Base-by-base conservation (phyloP, 2,329 filamentous ascomycete species). In the Didymella exigua region DNA sequence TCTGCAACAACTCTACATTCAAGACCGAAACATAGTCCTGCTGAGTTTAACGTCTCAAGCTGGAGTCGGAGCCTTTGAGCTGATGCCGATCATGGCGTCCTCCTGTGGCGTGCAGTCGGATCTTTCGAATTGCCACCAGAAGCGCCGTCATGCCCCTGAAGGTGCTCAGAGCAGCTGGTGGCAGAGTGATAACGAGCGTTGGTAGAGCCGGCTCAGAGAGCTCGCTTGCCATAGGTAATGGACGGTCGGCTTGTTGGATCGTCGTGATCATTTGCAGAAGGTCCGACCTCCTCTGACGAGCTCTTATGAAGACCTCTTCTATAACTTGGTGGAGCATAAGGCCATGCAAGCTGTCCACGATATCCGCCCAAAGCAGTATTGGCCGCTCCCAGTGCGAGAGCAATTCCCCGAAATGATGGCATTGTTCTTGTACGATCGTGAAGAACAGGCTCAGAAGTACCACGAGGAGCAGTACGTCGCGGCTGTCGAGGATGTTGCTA, bases 271-370 rank as follows among this genome's bases (percentile, higher is more conserved):
- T n/a, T n/a, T n/a, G n/a, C n/a, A n/a, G n/a, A n/a, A n/a, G n/a
- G n/a, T n/a, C n/a, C n/a, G n/a, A n/a, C n/a, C n/a, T n/a, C n/a
- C n/a, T n/a, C n/a, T n/a, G n/a, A n/a, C n/a, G n/a, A n/a, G n/a
- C n/a, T n/a, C n/a, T n/a, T n/a, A n/a, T n/a, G n/a, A n/a, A n/a
- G n/a, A n/a, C n/a, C n/a, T n/a, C n/a, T n/a, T n/a, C n/a, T n/a
- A n/a, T n/a, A n/a, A n/a, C n/a, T n/a, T n/a, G n/a, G n/a, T n/a
- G 16, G 50, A 54, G 44, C 26, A 26, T 10, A 48, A 43, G 24
- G 31, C 26, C 1, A 23, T 44, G 4, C 26, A 34, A 9, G 4
- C 44, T 2, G 11, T 38, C 8, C 24, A 19, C 18, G 4, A 11
- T 5, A 7, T 2, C 16, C 4, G 31, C 21, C 38, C 23, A 8